phyloP scores from a whole-genome alignment of 2,329 filamentous ascomycete species.

The Gaeumannomyces tritici region DNA sequence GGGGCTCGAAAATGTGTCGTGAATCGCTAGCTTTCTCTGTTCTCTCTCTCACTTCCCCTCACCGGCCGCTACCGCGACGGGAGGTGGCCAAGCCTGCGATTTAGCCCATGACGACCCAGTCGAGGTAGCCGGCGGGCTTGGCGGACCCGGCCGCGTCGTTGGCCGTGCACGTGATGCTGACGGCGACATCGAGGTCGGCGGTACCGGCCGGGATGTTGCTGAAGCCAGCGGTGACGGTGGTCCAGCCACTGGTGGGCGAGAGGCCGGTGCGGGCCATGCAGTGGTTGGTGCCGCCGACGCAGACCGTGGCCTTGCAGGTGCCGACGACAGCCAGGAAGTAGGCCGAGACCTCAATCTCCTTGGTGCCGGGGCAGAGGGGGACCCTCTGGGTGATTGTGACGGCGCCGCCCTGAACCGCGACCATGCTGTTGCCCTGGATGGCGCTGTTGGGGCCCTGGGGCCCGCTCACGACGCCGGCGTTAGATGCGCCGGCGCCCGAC shows the following conservation, averaged over 20 bases:
- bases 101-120: neutral
- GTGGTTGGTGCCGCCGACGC: constrained; percentile 34
- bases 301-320: constrained; percentile 44
- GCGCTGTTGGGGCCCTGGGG: constrained; percentile 46
- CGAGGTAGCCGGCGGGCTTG: neutral
- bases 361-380: constrained; percentile 39
- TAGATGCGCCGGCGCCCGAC: constrained; percentile 54
- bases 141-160: neutral
- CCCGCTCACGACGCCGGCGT: constrained; percentile 55
- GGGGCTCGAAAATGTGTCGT: too few species aligned
- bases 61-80: too few species aligned
- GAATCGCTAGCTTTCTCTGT: too few species aligned
- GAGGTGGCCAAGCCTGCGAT: too few species aligned
- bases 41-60: too few species aligned
- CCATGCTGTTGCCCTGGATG: constrained; percentile 45
- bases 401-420: constrained; percentile 56
- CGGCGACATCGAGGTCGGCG: neutral
- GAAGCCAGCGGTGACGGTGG: neutral
- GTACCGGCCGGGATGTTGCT: neutral
- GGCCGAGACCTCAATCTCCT: constrained; percentile 49
- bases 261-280: neutral
- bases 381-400: constrained; percentile 57
- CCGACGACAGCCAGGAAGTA: constrained; percentile 45
- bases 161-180: neutral
- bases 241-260: neutral